Base-by-base conservation (phyloP, 371 early-diverging fungal species). In the Quaeritorhiza haematococci region DNA sequence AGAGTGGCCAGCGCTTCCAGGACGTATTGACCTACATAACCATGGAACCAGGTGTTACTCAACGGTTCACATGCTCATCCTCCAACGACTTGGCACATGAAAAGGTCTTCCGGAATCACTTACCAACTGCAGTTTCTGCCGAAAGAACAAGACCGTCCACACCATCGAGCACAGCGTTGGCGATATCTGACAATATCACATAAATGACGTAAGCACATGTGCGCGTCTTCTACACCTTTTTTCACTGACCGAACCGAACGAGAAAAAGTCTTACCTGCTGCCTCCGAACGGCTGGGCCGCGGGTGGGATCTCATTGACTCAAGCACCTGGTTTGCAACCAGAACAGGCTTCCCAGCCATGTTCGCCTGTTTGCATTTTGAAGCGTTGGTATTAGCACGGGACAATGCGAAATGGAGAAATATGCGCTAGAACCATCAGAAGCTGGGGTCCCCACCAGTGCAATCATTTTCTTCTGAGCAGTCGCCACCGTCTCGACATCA, bases 321-420 rank as follows among this genome's bases (percentile, higher is more conserved):
- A 29, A 86, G 66, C 75, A 86, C 82, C 48, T 84, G 84, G 60
- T 83, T 84, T 33, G 79, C 73, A 34, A 86, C 73, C 19, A 85
- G 61, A 29, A 82, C 67, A 26, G 82, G 75, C 68, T 84, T 86
- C 3, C 76, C 73, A 44, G 64, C 61, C 15, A 47, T 46, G 56
- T 72, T 77, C 35, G 79, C 78, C 66, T 70, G 26, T n/a, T n/a
- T n/a, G 24, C 7, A 63, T 15, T 7, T 2, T 17, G n/a, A 58
- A 38, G 8, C 29, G 17, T n/a, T 38, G 38, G 38, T n/a, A n/a
- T n/a, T n/a, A n/a, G n/a, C 13, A 38, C 10, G 30, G 23, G 50
- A 30, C 19, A 30, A 50, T 28, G 32, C 24, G 28, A 50, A 50
- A 50, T 30, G 6, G 28, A 50, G 6, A 50, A n/a, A n/a, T n/a